Evolutionary conservation across 768 basidiomycete genomes (phyloP), one percentile per base, ranked within the genome.

Genomic region (Mrakia frigida): DNA sequence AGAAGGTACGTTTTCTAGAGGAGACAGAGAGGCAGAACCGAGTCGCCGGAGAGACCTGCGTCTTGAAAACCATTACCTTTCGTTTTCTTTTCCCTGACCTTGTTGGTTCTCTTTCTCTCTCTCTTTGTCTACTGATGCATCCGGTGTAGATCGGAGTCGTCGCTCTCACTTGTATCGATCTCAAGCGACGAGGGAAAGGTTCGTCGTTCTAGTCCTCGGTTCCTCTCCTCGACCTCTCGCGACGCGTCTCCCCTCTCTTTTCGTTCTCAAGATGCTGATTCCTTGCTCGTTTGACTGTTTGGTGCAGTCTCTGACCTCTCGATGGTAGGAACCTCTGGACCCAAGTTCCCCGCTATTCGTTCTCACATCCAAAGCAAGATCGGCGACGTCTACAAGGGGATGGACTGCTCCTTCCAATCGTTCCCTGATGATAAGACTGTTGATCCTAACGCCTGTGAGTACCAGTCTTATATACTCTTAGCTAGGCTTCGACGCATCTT

Each of bases 271-370:
- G n/a, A n/a, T n/a, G n/a, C n/a, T n/a, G n/a, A n/a, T n/a, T n/a
- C n/a, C n/a, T n/a, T n/a, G n/a, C n/a, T n/a, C n/a, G n/a, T n/a
- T n/a, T n/a, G n/a, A n/a, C n/a, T n/a, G n/a, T n/a, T n/a, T n/a
- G 76, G 11, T 82, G 70, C 90, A 90, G 88, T 93, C 60, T 88
- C 88, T 79, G 85, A 89, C 71, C 88, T 94, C 33, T 87, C 88
- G 69, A 95, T 95, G 93, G 94, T 91, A 74, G 93, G 94, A 43
- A 92, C 92, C 67, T 92, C 90, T 82, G 93, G 93, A 53, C 79
- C 80, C 59, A 87, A 94, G 84, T 96, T 92, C 83, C 92, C 94
- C 31, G 90, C 88, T 59, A 94, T 96, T 80, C 87, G 91, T 75
- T 83, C 87, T 74, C 94, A 95, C 82, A 86, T 97, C 74, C 85